These are phyloP conservation scores for Jatropha multifida DNA, from an alignment of 441 rosid species.

Conservation along the genomic window DNA sequence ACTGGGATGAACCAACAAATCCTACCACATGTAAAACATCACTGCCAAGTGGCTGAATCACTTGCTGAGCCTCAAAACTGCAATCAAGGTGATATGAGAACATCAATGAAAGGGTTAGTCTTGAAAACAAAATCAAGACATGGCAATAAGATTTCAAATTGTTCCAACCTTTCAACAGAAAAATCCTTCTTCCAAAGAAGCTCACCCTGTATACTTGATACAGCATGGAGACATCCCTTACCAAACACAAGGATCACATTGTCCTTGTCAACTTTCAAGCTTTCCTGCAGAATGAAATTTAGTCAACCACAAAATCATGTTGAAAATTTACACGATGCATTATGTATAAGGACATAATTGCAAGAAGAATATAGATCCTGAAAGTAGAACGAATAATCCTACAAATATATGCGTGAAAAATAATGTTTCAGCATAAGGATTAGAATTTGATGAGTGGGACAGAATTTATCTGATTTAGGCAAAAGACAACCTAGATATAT, in stretches of 20 bases:
- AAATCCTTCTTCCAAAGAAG: conserved; percentile 88
- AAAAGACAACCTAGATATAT: neutral
- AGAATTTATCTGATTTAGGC: neutral
- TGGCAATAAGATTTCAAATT: conserved; percentile 16
- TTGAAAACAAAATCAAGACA: conserved; percentile 7
- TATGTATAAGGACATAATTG: too few species aligned
- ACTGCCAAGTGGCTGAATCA: conserved; percentile 60
- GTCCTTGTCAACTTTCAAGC: conserved; percentile 70
- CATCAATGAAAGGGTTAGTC: conserved; percentile 24
- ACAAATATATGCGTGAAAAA: neutral
- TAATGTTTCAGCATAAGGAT: neutral
- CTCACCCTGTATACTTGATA: conserved; percentile 88
- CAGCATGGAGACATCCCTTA: conserved; percentile 75
- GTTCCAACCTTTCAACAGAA: conserved; percentile 68
- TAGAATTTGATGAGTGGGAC: neutral
- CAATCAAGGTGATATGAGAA: conserved; percentile 27
- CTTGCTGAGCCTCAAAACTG: conserved; percentile 81
- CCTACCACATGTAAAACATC: conserved; percentile 64
- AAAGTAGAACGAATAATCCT: neutral
- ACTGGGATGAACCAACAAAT: conserved; percentile 59
- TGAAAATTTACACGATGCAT: neutral
- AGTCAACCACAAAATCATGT: conserved; percentile 11
- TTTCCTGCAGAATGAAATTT: conserved; percentile 47
- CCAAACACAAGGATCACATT: conserved; percentile 57
- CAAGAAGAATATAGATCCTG: neutral